A percentile compares a stretch with the other conserved stretches of the same genome.
Conservation (phyloP, 2,329 filamentous ascomycete species). For the Aspergillus phoenicis region DNA sequence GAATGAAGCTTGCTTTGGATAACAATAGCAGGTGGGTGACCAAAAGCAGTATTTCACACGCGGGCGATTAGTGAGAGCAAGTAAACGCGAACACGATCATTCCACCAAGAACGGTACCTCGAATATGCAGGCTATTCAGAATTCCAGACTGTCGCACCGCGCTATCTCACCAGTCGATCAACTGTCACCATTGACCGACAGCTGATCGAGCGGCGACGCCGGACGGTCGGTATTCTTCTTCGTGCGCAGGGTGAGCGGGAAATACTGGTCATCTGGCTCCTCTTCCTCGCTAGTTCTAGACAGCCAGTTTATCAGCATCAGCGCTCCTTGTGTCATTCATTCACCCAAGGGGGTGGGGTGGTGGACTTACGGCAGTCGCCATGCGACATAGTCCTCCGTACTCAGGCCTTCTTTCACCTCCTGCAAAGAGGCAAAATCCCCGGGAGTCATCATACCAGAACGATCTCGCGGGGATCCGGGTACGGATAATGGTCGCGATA, state of each 20-base stretch:
- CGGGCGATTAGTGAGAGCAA: not conserved
- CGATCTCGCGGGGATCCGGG: slow-evolving; percentile 90
- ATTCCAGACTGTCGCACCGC: not conserved
- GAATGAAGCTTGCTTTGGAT: not conserved
- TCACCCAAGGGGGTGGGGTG: not conserved
- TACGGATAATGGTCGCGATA: slow-evolving; percentile 89
- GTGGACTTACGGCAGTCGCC: slow-evolving; percentile 89
- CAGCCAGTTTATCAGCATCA: slow-evolving; percentile 3
- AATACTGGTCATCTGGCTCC: slow-evolving; percentile 77
- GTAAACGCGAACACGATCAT: not conserved
- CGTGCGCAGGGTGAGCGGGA: slow-evolving; percentile 66
- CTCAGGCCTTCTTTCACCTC: slow-evolving; percentile 89
- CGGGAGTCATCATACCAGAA: slow-evolving; percentile 97
- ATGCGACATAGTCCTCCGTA: slow-evolving; percentile 97
- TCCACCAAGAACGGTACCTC: not conserved
- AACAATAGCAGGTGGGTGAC: not conserved
- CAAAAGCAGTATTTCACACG: slow-evolving; percentile 1
- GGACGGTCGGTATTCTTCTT: slow-evolving; percentile 46
- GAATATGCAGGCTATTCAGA: not conserved
- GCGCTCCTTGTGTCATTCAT: not conserved
- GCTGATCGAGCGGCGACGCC: slow-evolving; percentile 41
- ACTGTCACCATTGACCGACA: slow-evolving; percentile 33
- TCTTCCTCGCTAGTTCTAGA: slow-evolving; percentile 75
- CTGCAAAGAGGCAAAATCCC: slow-evolving; percentile 94
- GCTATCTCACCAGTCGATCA: slow-evolving; percentile 8